Evolutionary conservation across 371 early-diverging fungal species (phyloP).

Genomic region (Rhizopus arrhizus): DNA sequence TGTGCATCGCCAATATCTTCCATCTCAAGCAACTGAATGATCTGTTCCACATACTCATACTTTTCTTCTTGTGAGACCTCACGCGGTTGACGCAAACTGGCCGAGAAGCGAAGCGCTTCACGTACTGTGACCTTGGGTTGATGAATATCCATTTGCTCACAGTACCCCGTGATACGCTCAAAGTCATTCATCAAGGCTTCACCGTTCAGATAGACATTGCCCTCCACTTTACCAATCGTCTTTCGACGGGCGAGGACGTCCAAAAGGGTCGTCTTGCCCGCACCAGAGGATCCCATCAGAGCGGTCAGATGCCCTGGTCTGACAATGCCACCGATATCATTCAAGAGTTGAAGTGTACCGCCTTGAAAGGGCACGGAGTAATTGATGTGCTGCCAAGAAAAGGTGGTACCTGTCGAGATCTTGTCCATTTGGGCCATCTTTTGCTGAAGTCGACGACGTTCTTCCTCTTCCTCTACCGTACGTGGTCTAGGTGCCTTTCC

Average conservation of each 20-base stretch:
- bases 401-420: constrained; percentile 50
- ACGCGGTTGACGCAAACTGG: constrained; percentile 67
- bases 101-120: constrained; percentile 76
- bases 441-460: constrained; percentile 32
- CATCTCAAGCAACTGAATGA: constrained; percentile 68
- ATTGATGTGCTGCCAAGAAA: constrained; percentile 59
- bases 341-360: constrained; percentile 52
- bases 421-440: constrained; percentile 47
- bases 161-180: constrained; percentile 78
- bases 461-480: constrained; percentile 28
- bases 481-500: constrained; percentile 32
- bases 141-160: constrained; percentile 85
- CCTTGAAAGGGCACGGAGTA: constrained; percentile 63
- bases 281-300: constrained; percentile 86
- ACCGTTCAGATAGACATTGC: constrained; percentile 70
- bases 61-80: constrained; percentile 62
- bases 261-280: constrained; percentile 88
- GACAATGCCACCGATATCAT: constrained; percentile 55
- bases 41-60: constrained; percentile 67
- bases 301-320: constrained; percentile 72
- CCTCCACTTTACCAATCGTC: constrained; percentile 75
- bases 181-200: constrained; percentile 54
- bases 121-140: constrained; percentile 64
- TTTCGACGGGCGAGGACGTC: constrained; percentile 84
- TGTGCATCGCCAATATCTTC: constrained; percentile 60